Conservation (phyloP, 805 yeast genomes). For the Ogataea ganodermae region DNA sequence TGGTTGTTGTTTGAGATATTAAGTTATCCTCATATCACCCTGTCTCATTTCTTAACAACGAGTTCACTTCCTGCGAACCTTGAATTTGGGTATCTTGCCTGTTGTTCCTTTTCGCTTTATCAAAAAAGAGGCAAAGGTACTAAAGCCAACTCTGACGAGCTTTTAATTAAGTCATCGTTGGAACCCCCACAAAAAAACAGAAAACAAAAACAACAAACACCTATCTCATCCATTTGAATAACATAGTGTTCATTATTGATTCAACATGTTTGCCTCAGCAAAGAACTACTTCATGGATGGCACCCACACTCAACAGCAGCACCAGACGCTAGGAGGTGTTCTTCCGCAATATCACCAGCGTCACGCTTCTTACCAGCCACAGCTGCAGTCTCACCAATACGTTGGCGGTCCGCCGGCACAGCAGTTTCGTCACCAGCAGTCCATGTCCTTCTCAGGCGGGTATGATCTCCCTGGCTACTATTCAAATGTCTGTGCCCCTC, state of each 20-base stretch:
- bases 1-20: constrained; percentile 24
- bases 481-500: constrained; percentile 10
- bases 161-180: constrained; percentile 45
- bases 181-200: neutral
- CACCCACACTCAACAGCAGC: constrained; percentile 6
- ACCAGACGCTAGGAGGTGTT: constrained; percentile 12
- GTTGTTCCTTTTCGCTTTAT: neutral
- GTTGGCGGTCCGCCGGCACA: constrained; percentile 13
- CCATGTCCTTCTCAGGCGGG: constrained; percentile 23
- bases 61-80: neutral
- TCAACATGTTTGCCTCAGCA: constrained; percentile 16
- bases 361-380: constrained; percentile 23
- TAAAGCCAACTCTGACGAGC: constrained; percentile 34
- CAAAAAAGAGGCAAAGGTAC: neutral
- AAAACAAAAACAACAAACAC: neutral
- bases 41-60: neutral
- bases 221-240: neutral
- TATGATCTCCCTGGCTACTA: constrained; percentile 20
- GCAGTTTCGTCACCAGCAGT: constrained; percentile 24
- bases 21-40: constrained; percentile 21
- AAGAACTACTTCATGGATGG: constrained; percentile 11
- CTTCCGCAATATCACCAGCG: constrained; percentile 25
- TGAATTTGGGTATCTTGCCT: constrained; percentile 5
- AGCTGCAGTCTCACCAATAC: constrained; percentile 16
- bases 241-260: neutral